Conservation (phyloP, 345 rosid genomes). For the Murraya paniculata region DNA sequence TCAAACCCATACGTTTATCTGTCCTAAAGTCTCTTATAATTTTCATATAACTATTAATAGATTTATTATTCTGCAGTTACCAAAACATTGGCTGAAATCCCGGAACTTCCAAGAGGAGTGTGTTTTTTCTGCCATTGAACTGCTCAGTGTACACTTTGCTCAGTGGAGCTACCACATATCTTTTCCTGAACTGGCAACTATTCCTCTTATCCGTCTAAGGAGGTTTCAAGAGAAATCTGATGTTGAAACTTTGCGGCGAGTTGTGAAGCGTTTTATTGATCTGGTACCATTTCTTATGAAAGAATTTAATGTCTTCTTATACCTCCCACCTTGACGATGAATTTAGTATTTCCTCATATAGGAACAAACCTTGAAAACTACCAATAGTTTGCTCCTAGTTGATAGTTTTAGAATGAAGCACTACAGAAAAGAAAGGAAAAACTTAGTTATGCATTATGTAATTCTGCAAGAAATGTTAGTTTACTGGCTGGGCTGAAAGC, state of each 20-base stretch:
- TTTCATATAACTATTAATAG: slow-evolving; percentile 1
- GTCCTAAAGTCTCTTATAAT: slow-evolving; percentile 4
- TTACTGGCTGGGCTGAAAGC: neutral
- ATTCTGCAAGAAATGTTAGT: neutral
- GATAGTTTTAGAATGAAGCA: neutral
- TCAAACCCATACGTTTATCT: neutral
- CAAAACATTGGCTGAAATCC: slow-evolving; percentile 90
- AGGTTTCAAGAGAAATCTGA: slow-evolving; percentile 59
- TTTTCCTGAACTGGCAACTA: slow-evolving; percentile 85
- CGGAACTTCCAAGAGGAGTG: slow-evolving; percentile 73
- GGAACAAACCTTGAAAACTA: neutral
- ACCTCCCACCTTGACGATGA: neutral
- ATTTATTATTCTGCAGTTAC: slow-evolving; percentile 49
- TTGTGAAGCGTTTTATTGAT: slow-evolving; percentile 70
- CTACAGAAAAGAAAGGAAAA: neutral
- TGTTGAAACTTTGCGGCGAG: slow-evolving; percentile 53
- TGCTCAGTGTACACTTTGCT: slow-evolving; percentile 73
- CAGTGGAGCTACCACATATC: slow-evolving; percentile 91
- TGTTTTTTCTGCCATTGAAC: slow-evolving; percentile 58
- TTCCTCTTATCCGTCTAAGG: slow-evolving; percentile 63
- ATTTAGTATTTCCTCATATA: neutral
- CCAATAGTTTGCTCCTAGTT: neutral
- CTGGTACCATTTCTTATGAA: slow-evolving; percentile 43
- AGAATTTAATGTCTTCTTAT: neutral
- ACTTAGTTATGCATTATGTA: neutral